Conservation (phyloP, 1,284 basidiomycete genomes). For the Rugosomyces carneus region DNA sequence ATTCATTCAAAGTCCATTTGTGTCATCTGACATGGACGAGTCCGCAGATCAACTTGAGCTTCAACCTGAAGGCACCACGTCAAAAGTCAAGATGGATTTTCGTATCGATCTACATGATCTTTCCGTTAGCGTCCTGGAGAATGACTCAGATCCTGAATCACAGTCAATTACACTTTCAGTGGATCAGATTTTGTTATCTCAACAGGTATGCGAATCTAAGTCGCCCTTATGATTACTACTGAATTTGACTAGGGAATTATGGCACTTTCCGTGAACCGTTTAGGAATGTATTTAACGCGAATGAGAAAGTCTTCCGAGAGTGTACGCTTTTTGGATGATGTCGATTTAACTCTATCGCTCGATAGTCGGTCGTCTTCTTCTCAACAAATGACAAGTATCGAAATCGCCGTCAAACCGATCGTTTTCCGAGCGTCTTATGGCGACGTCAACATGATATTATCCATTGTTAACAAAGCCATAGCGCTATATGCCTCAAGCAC, state of each 20-base stretch:
- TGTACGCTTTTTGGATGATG: constrained; percentile 90
- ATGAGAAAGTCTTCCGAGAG: constrained; percentile 86
- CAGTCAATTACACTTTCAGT: constrained; percentile 88
- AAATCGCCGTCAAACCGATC: constrained; percentile 78
- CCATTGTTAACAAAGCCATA: constrained; percentile 87
- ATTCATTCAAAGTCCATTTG: constrained; percentile 75
- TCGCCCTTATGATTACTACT: constrained; percentile 2
- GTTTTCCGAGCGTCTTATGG: constrained; percentile 90
- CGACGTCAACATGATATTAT: constrained; percentile 87
- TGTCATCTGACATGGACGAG: constrained; percentile 14
- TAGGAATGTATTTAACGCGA: constrained; percentile 91
- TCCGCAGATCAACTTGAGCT: constrained; percentile 1
- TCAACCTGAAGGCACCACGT: constrained; percentile 11
- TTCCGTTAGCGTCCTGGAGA: constrained; percentile 85
- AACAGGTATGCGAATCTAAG: constrained; percentile 56
- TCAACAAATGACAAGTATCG: constrained; percentile 81
- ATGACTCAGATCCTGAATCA: constrained; percentile 74
- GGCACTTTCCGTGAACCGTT: constrained; percentile 74
- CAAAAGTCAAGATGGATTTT: constrained; percentile 41
- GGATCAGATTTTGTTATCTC: constrained; percentile 84
- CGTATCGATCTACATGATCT: constrained; percentile 91
- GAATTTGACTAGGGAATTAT: constrained; percentile 57
- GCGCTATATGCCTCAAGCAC: constrained; percentile 50
- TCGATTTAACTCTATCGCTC: constrained; percentile 84
- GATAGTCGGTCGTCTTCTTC: constrained; percentile 74